These are phyloP conservation scores for Cladosporium sp. DNA, from an alignment of 2,329 filamentous ascomycete genomes.

Conservation along the genomic window DNA sequence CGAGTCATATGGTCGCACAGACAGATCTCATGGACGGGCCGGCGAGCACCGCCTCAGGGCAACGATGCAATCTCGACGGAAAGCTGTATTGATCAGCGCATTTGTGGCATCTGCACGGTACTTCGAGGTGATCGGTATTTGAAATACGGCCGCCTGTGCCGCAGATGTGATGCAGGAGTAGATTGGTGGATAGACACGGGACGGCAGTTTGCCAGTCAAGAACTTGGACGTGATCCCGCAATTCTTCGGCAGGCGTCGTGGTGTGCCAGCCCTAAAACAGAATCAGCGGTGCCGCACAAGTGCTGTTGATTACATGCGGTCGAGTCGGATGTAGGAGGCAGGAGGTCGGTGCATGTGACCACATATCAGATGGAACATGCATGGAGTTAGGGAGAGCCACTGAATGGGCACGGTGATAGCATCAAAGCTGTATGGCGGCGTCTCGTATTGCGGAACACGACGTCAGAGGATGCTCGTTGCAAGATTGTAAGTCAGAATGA, in stretches of 20 bases:
- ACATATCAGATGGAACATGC: background rate
- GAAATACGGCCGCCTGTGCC: background rate
- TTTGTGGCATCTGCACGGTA: background rate
- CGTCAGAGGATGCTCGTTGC: background rate
- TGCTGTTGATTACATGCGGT: background rate
- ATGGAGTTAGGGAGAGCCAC: background rate
- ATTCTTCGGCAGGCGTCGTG: background rate
- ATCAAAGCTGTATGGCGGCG: background rate
- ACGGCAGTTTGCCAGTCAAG: background rate
- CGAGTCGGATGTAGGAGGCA: background rate
- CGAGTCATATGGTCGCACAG: slow-evolving; percentile 3
- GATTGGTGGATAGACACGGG: background rate
- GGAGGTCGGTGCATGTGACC: background rate
- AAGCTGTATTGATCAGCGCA: background rate
- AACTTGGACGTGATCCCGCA: background rate
- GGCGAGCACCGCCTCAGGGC: background rate
- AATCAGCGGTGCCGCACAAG: background rate
- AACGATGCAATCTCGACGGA: background rate
- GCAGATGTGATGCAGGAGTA: slow-evolving; percentile 2
- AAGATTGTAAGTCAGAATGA: background rate
- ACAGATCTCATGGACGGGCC: background rate
- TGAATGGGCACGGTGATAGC: background rate
- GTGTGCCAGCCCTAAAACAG: background rate
- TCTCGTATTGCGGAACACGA: background rate
- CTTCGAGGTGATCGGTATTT: background rate